Percentiles rank a stretch among this genome's conserved stretches.
phyloP scores from a whole-genome alignment of 306 rosid genomes.

The Mimosa pudica region DNA sequence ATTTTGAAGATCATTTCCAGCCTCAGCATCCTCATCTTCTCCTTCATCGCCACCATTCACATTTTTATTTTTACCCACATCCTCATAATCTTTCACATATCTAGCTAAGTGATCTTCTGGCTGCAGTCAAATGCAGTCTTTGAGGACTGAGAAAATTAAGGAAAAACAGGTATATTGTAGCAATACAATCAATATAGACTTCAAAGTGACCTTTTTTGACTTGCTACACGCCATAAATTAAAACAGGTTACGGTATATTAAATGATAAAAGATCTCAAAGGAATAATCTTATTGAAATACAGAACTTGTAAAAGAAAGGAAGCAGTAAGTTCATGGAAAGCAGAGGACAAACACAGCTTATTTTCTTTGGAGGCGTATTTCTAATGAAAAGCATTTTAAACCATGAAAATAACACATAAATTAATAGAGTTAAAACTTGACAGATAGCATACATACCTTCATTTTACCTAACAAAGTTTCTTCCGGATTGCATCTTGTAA shows the following conservation, averaged over 20 bases:
- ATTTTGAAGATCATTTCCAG: constrained; percentile 25
- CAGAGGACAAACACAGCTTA: not conserved
- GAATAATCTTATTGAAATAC: not conserved
- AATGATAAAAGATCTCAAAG: not conserved
- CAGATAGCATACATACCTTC: not conserved
- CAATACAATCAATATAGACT: not conserved
- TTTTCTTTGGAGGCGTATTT: not conserved
- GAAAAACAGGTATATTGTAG: not conserved
- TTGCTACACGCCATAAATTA: not conserved
- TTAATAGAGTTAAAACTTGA: not conserved
- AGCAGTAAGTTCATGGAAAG: not conserved
- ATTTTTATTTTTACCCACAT: not conserved
- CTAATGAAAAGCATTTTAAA: not conserved
- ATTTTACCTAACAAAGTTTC: not conserved
- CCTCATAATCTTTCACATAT: constrained; percentile 34
- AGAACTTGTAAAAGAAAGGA: not conserved
- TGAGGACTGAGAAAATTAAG: not conserved
- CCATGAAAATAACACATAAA: not conserved
- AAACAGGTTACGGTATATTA: not conserved
- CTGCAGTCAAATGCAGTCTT: constrained; percentile 31
- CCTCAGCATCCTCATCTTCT: constrained; percentile 13
- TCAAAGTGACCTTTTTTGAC: not conserved
- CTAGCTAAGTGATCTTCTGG: constrained; percentile 17
- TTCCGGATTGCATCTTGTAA: not conserved
- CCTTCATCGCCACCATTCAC: constrained; percentile 1